Evolutionary conservation across 148 eudicot species (phyloP).

Genomic region (Limonium bicolor): DNA sequence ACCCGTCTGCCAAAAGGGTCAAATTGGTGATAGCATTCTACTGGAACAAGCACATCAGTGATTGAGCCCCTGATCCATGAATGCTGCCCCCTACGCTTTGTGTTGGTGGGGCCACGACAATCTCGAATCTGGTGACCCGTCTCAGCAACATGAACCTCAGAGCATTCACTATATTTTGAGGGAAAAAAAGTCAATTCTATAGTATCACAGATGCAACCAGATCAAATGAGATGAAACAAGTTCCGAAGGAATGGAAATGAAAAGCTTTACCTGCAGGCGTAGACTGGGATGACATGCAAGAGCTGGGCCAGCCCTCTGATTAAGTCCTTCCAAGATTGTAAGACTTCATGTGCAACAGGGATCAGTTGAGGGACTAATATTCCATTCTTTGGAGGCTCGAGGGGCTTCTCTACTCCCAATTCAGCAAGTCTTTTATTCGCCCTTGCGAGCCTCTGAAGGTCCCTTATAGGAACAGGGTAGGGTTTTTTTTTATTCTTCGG

Average conservation of each 20-base stretch:
- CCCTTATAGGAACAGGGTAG: constrained; percentile 65
- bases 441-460: constrained; percentile 46
- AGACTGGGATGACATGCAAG: constrained; percentile 65
- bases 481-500: constrained; percentile 92
- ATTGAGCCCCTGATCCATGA: constrained; percentile 85
- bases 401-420: constrained; percentile 74
- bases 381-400: constrained; percentile 86
- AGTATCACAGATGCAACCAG: too few species aligned
- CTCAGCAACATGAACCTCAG: constrained; percentile 62
- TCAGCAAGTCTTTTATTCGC: constrained; percentile 74
- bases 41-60: constrained; percentile 67
- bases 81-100: constrained; percentile 56
- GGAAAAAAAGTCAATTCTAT: background rate
- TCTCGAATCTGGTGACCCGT: constrained; percentile 55
- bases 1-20: constrained; percentile 85
- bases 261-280: constrained; percentile 82
- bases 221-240: too few species aligned
- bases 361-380: constrained; percentile 55
- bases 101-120: constrained; percentile 51
- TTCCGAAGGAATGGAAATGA: too few species aligned
- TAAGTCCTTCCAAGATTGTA: constrained; percentile 71
- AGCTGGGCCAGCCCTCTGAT: constrained; percentile 84
- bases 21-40: constrained; percentile 78
- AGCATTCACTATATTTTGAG: constrained; percentile 49
- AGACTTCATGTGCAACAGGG: constrained; percentile 80